phyloP scores from a whole-genome alignment of 306 rosid genomes.

The Cyclanthera cordifolia region DNA sequence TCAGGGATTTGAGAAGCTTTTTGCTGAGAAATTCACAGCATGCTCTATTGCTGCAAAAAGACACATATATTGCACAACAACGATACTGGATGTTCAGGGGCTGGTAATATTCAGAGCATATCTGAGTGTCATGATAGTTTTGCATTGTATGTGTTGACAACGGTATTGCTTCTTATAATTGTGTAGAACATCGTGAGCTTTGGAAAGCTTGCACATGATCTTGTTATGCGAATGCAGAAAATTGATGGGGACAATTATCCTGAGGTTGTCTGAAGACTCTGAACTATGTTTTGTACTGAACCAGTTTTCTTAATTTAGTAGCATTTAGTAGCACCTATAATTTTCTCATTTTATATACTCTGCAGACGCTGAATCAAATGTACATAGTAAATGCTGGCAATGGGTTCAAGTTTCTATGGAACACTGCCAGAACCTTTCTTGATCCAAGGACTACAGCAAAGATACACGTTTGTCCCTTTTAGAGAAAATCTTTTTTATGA shows the following conservation, averaged over 20 bases:
- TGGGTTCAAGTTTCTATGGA: constrained; percentile 86
- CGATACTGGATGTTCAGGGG: constrained; percentile 83
- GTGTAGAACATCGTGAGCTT: constrained; percentile 79
- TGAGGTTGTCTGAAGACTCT: constrained; percentile 76
- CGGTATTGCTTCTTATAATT: constrained; percentile 10
- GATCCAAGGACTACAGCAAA: constrained; percentile 89
- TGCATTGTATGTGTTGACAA: constrained; percentile 13
- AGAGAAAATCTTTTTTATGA: constrained; percentile 16
- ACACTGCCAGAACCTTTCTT: constrained; percentile 75
- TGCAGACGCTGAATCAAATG: constrained; percentile 93
- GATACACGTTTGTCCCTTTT: constrained; percentile 47
- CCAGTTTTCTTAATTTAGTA: neutral
- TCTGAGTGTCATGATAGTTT: constrained; percentile 12
- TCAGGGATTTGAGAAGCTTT: constrained; percentile 84
- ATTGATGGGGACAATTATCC: constrained; percentile 95
- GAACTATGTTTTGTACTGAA: neutral
- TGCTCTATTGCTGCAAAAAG: constrained; percentile 84
- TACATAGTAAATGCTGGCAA: constrained; percentile 87
- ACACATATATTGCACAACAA: constrained; percentile 63
- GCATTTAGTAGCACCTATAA: neutral
- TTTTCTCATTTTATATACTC: constrained; percentile 29
- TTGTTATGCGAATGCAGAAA: constrained; percentile 82
- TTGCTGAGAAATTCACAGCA: constrained; percentile 80
- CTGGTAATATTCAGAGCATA: constrained; percentile 46
- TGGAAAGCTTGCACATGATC: constrained; percentile 74